Base-by-base conservation (phyloP, 2,329 filamentous ascomycete species). In the Akanthomyces lecanii region DNA sequence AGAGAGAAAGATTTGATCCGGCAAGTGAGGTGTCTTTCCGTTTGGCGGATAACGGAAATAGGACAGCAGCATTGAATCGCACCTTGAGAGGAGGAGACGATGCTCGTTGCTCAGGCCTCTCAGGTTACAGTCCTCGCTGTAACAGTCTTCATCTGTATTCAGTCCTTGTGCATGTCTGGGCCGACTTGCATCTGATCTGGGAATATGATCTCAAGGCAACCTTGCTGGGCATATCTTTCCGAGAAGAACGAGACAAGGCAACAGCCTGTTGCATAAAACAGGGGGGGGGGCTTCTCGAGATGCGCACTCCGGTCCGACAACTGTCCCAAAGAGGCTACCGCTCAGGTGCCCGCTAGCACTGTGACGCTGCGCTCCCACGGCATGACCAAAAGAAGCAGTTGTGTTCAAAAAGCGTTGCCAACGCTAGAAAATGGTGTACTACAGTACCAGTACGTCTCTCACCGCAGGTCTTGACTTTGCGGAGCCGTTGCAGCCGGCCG, bases 401-500 rank as follows among this genome's bases (percentile, higher is more conserved):
- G 16, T 21, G 30, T 16, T 30, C 18, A 38, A 52, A n/a, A 36
- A 6, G 51, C 51, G 54, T 45, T 47, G n/a, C 4, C 30, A 30
- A 21, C 30, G 47, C 56, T 51, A 55, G 36, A 36, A 36, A 36
- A 12, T 36, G 11, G 36, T 7, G 25, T 18, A 1, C 36, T 36
- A 21, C 12, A 23, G 4, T n/a, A 11, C 28, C 28, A 7, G 6
- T 51, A 10, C 50, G 4, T 12, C 28, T 36, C 50, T 61, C 48
- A 61, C 57, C 57, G 48, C 47, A 61, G 48, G 57, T 61, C 38
- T 40, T 48, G 42, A 48, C 40, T 25, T 45, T 53, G 57, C 57
- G 47, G 57, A 60, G 57, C 57, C 57, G 44, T 48, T 50, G 33
- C 30, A 38, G 12, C 38, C 38, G 42, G 25, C 25, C 16, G 28